A percentile compares a stretch with the other conserved stretches of the same genome.
phyloP scores from a whole-genome alignment of 176 grass and related monocot species.

The Leersia perrieri region DNA sequence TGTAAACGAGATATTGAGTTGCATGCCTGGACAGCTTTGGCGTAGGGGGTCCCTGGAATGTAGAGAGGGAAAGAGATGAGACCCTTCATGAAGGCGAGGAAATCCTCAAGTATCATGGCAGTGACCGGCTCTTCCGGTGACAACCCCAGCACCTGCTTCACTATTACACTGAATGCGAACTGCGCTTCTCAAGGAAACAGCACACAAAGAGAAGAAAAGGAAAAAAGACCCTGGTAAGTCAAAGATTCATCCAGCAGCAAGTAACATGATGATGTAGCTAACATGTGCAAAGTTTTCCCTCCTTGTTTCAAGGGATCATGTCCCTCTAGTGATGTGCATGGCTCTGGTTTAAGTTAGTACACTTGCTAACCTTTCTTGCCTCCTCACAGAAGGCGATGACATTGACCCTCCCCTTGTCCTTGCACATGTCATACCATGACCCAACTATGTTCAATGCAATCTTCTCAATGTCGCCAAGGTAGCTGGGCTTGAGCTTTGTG shows the following conservation, averaged over 20 bases:
- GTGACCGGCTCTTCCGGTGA: constrained; percentile 69
- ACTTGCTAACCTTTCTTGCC: constrained; percentile 67
- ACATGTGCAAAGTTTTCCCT: constrained; percentile 29
- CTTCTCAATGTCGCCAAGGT: constrained; percentile 73
- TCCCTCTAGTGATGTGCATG: constrained; percentile 17
- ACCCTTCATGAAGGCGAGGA: constrained; percentile 90
- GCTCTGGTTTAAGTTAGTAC: not conserved
- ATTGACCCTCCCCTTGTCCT: not conserved
- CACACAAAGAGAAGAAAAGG: not conserved
- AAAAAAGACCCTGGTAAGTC: constrained; percentile 21
- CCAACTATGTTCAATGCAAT: constrained; percentile 61
- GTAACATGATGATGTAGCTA: constrained; percentile 20
- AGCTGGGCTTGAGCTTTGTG: constrained; percentile 68
- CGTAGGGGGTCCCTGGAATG: constrained; percentile 80
- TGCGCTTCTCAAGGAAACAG: constrained; percentile 37
- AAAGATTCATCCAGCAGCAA: constrained; percentile 32
- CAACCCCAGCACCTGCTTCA: constrained; percentile 89
- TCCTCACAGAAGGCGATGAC: constrained; percentile 65
- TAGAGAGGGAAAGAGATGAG: constrained; percentile 91
- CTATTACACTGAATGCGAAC: constrained; percentile 97
- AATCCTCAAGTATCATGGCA: constrained; percentile 77
- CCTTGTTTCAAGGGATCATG: constrained; percentile 42
- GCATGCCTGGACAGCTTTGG: constrained; percentile 80
- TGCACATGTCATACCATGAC: constrained; percentile 30
- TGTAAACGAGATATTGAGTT: not conserved